Percentiles rank a stretch among this genome's conserved stretches.
Evolutionary conservation across 352 stramenopile genomes (phyloP).

Genomic region (Aphanomyces euteiches): DNA sequence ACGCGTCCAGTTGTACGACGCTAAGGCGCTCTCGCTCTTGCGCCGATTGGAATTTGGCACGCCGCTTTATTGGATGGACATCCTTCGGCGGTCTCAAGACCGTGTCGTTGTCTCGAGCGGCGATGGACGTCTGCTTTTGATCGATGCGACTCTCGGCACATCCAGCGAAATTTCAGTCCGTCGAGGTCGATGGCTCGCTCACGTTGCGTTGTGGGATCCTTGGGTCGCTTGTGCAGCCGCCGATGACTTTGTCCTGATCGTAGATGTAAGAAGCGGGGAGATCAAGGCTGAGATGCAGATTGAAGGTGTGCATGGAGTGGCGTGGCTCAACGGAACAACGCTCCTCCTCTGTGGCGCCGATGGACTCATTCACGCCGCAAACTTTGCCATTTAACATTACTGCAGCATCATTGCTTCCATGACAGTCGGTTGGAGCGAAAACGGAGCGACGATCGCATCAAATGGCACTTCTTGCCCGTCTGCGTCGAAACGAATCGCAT

Average conservation of each 20-base stretch:
- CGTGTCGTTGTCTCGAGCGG: slow-evolving; percentile 60
- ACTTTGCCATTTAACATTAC: not conserved
- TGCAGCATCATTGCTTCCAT: slow-evolving; percentile 20
- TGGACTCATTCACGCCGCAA: slow-evolving; percentile 51
- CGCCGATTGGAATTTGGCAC: slow-evolving; percentile 44
- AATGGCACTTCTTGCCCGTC: slow-evolving; percentile 41
- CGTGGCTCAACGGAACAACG: slow-evolving; percentile 40
- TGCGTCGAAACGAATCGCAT: slow-evolving; percentile 41
- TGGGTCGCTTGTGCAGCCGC: slow-evolving; percentile 55
- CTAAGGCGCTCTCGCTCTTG: slow-evolving; percentile 42
- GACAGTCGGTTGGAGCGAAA: slow-evolving; percentile 39
- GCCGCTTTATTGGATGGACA: slow-evolving; percentile 51
- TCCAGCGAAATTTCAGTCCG: slow-evolving; percentile 38
- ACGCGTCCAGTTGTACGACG: slow-evolving; percentile 65
- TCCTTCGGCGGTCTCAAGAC: slow-evolving; percentile 29
- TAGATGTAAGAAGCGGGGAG: slow-evolving; percentile 34
- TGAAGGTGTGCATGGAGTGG: slow-evolving; percentile 61
- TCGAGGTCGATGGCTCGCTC: slow-evolving; percentile 56
- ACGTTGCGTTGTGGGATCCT: slow-evolving; percentile 44
- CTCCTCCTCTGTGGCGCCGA: slow-evolving; percentile 56
- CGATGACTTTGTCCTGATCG: slow-evolving; percentile 54
- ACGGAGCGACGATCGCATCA: slow-evolving; percentile 66
- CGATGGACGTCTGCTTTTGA: slow-evolving; percentile 54
- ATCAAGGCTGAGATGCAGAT: slow-evolving; percentile 41
- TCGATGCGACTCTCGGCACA: slow-evolving; percentile 32